A percentile compares a stretch with the other conserved stretches of the same genome.
Conservation (phyloP, 2,329 filamentous ascomycete genomes). For the Boeremia exigua region DNA sequence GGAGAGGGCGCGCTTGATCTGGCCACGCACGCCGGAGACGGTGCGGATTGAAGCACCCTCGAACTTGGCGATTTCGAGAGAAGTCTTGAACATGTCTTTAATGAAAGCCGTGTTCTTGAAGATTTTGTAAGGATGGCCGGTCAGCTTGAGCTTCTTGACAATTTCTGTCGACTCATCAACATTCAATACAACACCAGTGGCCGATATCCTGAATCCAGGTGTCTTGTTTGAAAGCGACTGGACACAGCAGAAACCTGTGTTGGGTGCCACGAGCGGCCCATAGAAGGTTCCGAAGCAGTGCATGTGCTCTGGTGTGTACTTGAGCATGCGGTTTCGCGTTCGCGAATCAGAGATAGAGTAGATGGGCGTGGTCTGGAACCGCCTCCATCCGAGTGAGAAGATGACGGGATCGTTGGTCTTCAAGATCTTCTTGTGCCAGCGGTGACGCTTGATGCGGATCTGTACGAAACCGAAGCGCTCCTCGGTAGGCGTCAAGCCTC, state of each 20-base stretch:
- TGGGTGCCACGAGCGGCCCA: slow-evolving; percentile 91
- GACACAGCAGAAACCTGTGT: slow-evolving; percentile 93
- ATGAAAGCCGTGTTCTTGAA: slow-evolving; percentile 99
- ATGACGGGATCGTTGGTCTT: slow-evolving; percentile 98
- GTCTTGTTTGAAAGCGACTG: slow-evolving; percentile 85
- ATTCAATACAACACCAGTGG: slow-evolving; percentile 89
- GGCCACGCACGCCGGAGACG: slow-evolving; percentile 91
- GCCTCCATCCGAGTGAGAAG: slow-evolving; percentile 93
- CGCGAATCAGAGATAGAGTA: slow-evolving; percentile 96
- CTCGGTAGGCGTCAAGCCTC: slow-evolving; percentile 90
- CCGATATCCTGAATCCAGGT: slow-evolving; percentile 91
- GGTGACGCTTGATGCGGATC: slow-evolving; percentile 93
- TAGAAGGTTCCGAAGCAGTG: slow-evolving; percentile 98
- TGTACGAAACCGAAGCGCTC: slow-evolving; percentile 96
- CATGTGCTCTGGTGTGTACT: slow-evolving; percentile 99
- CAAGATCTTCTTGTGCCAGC: slow-evolving; percentile 99
- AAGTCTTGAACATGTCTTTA: slow-evolving; percentile 95
- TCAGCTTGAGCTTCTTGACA: slow-evolving; percentile 98
- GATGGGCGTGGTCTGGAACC: slow-evolving; percentile 90
- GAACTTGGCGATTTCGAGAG: slow-evolving; percentile 96
- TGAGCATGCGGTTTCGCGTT: slow-evolving; percentile 94
- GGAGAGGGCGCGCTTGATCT: slow-evolving; percentile 93
- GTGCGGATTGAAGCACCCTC: slow-evolving; percentile 96
- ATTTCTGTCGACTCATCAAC: slow-evolving; percentile 97
- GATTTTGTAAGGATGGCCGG: slow-evolving; percentile 92